Percentiles rank a stretch among this genome's conserved stretches.
These are phyloP conservation scores for Aspergillus sp. DNA, from an alignment of 2,329 filamentous ascomycete species.

Conservation along the genomic window DNA sequence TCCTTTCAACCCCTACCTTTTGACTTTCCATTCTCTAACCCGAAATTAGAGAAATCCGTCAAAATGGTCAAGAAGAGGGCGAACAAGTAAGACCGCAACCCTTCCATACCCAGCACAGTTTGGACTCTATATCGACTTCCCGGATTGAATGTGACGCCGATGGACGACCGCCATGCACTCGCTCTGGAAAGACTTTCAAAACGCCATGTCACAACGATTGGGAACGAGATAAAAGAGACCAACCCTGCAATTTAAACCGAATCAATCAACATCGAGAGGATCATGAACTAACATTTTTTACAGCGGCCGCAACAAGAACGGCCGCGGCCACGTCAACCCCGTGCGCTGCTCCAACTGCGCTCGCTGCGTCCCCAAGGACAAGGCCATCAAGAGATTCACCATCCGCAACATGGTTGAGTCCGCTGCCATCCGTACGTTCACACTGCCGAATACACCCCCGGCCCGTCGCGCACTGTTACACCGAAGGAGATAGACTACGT, in stretches of 20 bases:
- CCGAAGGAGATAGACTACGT: constrained; percentile 10
- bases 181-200: not conserved
- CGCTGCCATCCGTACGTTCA: constrained; percentile 92
- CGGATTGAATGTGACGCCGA: constrained; percentile 11
- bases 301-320: constrained; percentile 99
- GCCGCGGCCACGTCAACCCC: constrained; percentile 99
- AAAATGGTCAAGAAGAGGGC: constrained; percentile 76
- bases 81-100: constrained; percentile 61
- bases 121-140: constrained; percentile 20
- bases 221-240: constrained; percentile 3
- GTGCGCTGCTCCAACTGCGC: constrained; percentile 91
- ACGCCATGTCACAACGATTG: constrained; percentile 3
- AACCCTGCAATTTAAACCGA: not conserved
- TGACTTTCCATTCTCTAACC: constrained; percentile 31
- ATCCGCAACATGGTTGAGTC: constrained; percentile 99
- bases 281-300: constrained; percentile 22
- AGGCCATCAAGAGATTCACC: constrained; percentile 99
- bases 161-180: constrained; percentile 6
- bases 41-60: constrained; percentile 48
- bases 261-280: not conserved
- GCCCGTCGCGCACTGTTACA: constrained; percentile 17
- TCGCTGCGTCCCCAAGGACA: constrained; percentile 96
- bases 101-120: constrained; percentile 27
- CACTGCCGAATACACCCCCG: constrained; percentile 11
- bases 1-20: constrained; percentile 17